Evolutionary conservation across 2,329 filamentous ascomycete genomes (phyloP), one percentile per base, ranked within the genome.

Genomic region (Scedosporium dehoogii): DNA sequence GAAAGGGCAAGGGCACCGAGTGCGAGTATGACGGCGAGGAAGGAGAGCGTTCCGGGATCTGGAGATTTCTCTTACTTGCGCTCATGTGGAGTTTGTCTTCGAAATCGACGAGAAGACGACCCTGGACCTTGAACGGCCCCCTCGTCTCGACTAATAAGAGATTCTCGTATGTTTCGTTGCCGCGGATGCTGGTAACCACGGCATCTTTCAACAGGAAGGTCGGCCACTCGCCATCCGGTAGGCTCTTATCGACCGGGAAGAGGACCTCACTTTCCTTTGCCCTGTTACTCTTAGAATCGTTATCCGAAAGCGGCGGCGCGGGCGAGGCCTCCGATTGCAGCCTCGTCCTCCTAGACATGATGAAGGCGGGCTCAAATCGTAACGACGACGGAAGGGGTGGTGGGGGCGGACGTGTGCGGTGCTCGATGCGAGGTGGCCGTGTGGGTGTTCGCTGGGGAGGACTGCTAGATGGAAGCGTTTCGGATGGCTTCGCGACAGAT

Each of bases 171-270:
- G 6, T 6, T n/a, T 78, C 79, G 29, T 73, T 72, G 33, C 82
- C 81, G 66, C 85, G 78, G 57, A 74, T 78, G 58, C 76, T 74
- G 65, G 83, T 80, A n/a, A 90, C 79, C 18, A 82, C 77, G 44
- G 82, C 86, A 69, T 89, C 80, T 59, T 70, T 77, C 51, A 91
- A 76, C 5, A 83, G 75, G 69, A 88, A 89, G 58, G 80, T 80
- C 3, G 85, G 83, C 79, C 84, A 88, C 16, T 84, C 73, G 67
- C 84, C 64, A 44, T 67, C 70, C 12, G 67, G 59, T 6, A 69
- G 64, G 3, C 68, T 68, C 53, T 69, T 70, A 18, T 77, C 64
- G 42, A 76, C 70, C 0, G 71, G 68, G 69, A 72, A 75, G 27
- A 66, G 71, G 12, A 71, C 64, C 48, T 76, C 70, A 56, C 69